Percentiles rank a stretch among this genome's conserved stretches.
These are phyloP conservation scores for Exophiala bonariae DNA, from an alignment of 2,329 filamentous ascomycete genomes.

Conservation along the genomic window DNA sequence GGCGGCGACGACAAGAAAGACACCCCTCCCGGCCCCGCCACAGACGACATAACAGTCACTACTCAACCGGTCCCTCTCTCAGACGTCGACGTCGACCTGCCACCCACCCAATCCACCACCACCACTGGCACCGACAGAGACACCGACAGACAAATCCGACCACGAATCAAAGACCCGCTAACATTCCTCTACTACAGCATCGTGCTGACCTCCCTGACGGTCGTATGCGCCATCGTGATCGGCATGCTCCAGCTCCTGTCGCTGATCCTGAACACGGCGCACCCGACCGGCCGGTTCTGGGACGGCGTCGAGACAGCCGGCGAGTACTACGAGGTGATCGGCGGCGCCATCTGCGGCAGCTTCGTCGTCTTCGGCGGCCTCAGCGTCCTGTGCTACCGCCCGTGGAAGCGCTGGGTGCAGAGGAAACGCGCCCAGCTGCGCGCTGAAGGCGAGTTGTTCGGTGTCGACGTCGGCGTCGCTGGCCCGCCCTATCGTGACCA, in stretches of 20 bases:
- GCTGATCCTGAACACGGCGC: constrained; percentile 71
- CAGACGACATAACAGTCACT: constrained; percentile 2
- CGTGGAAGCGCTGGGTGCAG: constrained; percentile 69
- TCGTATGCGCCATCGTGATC: constrained; percentile 81
- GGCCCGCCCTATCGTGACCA: neutral
- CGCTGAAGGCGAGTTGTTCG: neutral
- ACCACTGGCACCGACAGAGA: constrained; percentile 22
- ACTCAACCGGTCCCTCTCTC: constrained; percentile 6
- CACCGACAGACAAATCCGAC: constrained; percentile 24
- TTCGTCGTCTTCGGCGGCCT: constrained; percentile 76
- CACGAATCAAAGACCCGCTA: constrained; percentile 77
- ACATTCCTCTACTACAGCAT: constrained; percentile 93
- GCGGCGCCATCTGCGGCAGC: constrained; percentile 79
- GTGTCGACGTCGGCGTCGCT: neutral
- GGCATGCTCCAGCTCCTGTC: constrained; percentile 82
- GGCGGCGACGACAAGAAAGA: constrained; percentile 17
- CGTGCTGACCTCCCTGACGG: constrained; percentile 79
- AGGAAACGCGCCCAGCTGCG: constrained; percentile 22
- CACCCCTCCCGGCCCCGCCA: neutral
- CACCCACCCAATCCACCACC: constrained; percentile 13
- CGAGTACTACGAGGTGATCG: constrained; percentile 82
- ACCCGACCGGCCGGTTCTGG: constrained; percentile 71
- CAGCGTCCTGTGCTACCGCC: constrained; percentile 73
- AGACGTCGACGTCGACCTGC: constrained; percentile 10
- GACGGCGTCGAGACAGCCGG: constrained; percentile 75